Conservation (phyloP, 2,329 filamentous ascomycete species). For the Venturia aucupariae region DNA sequence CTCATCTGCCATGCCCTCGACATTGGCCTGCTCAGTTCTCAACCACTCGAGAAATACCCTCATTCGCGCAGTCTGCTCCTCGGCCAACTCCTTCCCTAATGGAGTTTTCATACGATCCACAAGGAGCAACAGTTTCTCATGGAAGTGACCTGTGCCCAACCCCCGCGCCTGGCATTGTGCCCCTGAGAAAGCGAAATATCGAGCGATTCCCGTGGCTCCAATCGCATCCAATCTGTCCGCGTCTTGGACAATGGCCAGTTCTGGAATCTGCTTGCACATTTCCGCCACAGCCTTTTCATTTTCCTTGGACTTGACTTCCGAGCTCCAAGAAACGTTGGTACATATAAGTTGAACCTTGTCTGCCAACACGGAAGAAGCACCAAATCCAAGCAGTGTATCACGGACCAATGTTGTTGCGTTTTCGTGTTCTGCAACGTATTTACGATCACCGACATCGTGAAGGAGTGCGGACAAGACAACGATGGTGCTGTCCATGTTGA, state of each 20-base stretch:
- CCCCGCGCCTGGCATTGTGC: constrained; percentile 43
- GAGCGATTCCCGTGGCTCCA: constrained; percentile 73
- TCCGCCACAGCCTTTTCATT: constrained; percentile 17
- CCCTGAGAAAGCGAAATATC: constrained; percentile 69
- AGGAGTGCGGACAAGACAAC: constrained; percentile 64
- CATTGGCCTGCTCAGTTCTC: constrained; percentile 36
- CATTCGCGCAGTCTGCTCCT: constrained; percentile 40
- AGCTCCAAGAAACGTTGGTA: constrained; percentile 67
- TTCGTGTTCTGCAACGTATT: constrained; percentile 50
- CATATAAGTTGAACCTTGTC: constrained; percentile 62
- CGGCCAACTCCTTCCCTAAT: constrained; percentile 42
- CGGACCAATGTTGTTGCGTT: constrained; percentile 45
- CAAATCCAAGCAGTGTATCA: constrained; percentile 48
- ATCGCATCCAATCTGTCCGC: constrained; percentile 88
- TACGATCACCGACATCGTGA: constrained; percentile 85
- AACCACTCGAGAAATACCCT: constrained; percentile 45
- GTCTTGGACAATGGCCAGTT: constrained; percentile 81
- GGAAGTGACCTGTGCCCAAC: constrained; percentile 56
- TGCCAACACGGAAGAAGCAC: constrained; percentile 51
- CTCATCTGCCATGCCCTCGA: background rate
- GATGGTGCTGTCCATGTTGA: constrained; percentile 42
- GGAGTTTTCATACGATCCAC: constrained; percentile 52
- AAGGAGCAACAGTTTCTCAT: constrained; percentile 62
- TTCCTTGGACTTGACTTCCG: constrained; percentile 54
- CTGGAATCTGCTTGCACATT: constrained; percentile 37